phyloP scores from a whole-genome alignment of 345 rosid genomes.

The Pugionium cornutum region DNA sequence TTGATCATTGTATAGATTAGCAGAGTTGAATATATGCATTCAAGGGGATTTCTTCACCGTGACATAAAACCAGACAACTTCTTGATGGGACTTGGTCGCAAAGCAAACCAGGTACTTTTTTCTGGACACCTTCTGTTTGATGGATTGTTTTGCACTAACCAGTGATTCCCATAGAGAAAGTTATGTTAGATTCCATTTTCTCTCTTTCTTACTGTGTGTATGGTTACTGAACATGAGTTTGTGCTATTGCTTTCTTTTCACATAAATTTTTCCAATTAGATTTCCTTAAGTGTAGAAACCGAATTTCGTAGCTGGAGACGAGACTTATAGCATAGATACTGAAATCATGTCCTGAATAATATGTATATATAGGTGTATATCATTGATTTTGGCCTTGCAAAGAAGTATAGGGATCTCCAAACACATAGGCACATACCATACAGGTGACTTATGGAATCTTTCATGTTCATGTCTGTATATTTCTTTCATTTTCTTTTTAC shows the following conservation, averaged over 20 bases:
- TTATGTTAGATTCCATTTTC: conserved; percentile 19
- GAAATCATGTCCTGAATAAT: conserved; percentile 21
- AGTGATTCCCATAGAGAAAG: neutral
- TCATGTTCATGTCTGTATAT: conserved; percentile 1
- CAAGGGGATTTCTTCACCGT: conserved; percentile 65
- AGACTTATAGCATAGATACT: neutral
- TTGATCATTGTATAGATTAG: conserved; percentile 46
- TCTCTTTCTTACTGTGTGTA: neutral
- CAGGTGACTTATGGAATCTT: conserved; percentile 46
- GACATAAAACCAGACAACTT: conserved; percentile 68
- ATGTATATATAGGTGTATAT: conserved; percentile 55
- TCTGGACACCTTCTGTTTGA: conserved; percentile 1
- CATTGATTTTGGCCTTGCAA: conserved; percentile 87
- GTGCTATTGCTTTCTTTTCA: conserved; percentile 9
- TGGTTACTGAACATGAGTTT: conserved; percentile 1
- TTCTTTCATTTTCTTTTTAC: neutral
- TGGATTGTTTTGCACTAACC: conserved; percentile 21
- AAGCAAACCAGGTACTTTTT: conserved; percentile 59
- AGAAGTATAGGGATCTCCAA: conserved; percentile 90
- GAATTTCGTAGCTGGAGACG: neutral
- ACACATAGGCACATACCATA: conserved; percentile 87
- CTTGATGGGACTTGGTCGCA: conserved; percentile 66
- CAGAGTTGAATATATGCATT: conserved; percentile 65
- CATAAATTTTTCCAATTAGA: neutral
- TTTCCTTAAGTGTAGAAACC: conserved; percentile 5